Base-by-base conservation (phyloP, 805 yeast genomes). In the Yarrowia hollandica region DNA sequence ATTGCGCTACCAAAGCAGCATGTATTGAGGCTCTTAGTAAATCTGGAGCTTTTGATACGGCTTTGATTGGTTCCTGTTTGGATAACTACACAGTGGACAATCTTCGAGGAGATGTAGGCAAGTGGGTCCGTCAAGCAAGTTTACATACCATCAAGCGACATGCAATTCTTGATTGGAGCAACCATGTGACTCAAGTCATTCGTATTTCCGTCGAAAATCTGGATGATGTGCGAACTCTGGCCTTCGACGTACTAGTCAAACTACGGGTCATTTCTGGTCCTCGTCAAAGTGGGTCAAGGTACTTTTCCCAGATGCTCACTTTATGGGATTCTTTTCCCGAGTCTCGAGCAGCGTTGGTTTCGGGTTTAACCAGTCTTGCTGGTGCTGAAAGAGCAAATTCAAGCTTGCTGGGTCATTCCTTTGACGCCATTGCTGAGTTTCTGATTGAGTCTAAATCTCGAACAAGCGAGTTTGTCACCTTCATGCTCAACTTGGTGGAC, bases 71-170 rank as follows among this genome's bases (percentile, higher is more conserved):
- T 1, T 25, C 34, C 2, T 52, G 81, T 30, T 70, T 92, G 12
- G 84, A 85, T 62, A 97, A 91, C 65, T 90, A 90, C 68, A 82
- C 96, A 0, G 73, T 80, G 1, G 87, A 92, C 0, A 81, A 82
- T 16, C 39, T 52, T 23, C 86, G 88, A 66, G 98, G 98, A 9
- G 98, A 91, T 72, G 91, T 90, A n/a, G 98, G 98, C 1, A 81
- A 88, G 46, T 79, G 82, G 65, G 79, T 90, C 1, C 74, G 98
- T 46, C 63, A 68, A 1, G 77, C 84, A 0, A 74, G 84, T 1
- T 68, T 86, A 2, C 33, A 64, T 5, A 65, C 82, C 2, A 50
- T 60, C 18, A 23, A 18, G 64, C 0, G 75, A 78, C 62, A 34
- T 65, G 3, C 48, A 54, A 0, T 22, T 23, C 16, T 66, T 71